Conservation (phyloP, 768 basidiomycete species). For the Psilocybe sp. region DNA sequence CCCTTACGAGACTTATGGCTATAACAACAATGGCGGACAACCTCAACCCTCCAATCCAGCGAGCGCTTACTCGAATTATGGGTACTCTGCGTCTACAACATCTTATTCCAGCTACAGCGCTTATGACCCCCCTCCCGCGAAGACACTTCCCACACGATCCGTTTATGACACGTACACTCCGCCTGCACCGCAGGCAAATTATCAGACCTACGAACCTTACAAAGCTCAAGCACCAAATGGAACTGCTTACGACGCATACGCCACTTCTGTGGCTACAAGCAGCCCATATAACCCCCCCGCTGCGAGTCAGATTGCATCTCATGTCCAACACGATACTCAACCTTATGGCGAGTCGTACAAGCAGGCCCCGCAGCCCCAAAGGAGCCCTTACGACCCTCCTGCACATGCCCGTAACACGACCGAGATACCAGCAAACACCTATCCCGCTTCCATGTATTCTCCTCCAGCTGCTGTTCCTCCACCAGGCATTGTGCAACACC, state of each 20-base stretch:
- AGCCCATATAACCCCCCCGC: constrained; percentile 12
- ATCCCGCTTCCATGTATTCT: not conserved
- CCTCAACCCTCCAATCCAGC: no score
- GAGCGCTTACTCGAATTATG: constrained; percentile 1
- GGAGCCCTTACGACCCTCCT: no score
- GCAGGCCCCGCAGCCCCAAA: no score
- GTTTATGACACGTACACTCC: constrained; percentile 6
- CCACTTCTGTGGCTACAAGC: constrained; percentile 28
- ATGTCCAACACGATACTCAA: no score
- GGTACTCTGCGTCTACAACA: not conserved
- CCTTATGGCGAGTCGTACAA: no score
- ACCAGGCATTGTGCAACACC: not conserved
- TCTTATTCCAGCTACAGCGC: not conserved
- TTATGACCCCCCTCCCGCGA: not conserved
- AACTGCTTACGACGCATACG: constrained; percentile 18
- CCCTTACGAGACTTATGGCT: not conserved
- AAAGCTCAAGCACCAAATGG: constrained; percentile 3
- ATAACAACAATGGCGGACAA: not conserved
- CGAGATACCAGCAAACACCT: no score
- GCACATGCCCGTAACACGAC: no score
- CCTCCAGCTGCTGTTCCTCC: constrained; percentile 8
- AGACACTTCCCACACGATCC: constrained; percentile 6
- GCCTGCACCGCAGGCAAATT: constrained; percentile 1
- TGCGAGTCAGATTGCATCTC: not conserved
- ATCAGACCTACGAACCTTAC: not conserved